Percentiles rank a stretch among this genome's conserved stretches.
phyloP scores from a whole-genome alignment of 2,329 filamentous ascomycete genomes.

The Byssothecium circinans region DNA sequence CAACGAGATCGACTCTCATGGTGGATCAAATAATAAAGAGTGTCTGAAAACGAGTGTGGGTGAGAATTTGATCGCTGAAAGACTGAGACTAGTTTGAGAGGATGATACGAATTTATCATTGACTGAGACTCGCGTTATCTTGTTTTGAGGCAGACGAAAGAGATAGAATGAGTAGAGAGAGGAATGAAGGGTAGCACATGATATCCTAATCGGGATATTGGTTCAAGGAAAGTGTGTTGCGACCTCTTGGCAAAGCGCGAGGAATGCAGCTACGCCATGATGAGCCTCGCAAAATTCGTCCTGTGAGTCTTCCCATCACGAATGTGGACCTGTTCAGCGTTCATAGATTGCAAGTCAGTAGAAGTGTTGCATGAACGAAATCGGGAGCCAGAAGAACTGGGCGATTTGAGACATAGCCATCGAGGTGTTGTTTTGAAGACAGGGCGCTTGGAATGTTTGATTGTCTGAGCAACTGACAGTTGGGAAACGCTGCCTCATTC shows the following conservation, averaged over 20 bases:
- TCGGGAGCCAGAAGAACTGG: no score
- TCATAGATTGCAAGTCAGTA: no score
- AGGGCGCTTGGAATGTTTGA: no score
- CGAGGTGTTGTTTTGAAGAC: neutral
- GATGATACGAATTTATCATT: slow-evolving; percentile 31
- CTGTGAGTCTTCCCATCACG: no score
- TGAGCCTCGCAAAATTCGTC: no score
- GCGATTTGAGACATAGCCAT: no score
- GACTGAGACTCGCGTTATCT: slow-evolving; percentile 21
- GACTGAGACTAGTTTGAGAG: slow-evolving; percentile 24
- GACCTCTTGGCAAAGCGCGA: neutral
- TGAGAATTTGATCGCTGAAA: slow-evolving; percentile 16
- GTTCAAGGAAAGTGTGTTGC: slow-evolving; percentile 4
- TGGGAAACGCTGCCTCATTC: neutral
- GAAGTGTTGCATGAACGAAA: no score
- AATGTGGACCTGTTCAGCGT: no score
- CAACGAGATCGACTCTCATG: slow-evolving; percentile 23
- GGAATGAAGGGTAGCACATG: slow-evolving; percentile 29
- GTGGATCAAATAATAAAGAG: slow-evolving; percentile 21
- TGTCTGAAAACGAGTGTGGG: slow-evolving; percentile 21
- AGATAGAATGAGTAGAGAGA: slow-evolving; percentile 7
- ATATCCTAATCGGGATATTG: slow-evolving; percentile 18
- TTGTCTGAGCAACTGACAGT: no score
- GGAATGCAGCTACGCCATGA: slow-evolving; percentile 7
- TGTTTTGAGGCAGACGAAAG: slow-evolving; percentile 21